Base-by-base conservation (phyloP, 495 filamentous ascomycete genomes). In the Friedmanniomyces simplex region DNA sequence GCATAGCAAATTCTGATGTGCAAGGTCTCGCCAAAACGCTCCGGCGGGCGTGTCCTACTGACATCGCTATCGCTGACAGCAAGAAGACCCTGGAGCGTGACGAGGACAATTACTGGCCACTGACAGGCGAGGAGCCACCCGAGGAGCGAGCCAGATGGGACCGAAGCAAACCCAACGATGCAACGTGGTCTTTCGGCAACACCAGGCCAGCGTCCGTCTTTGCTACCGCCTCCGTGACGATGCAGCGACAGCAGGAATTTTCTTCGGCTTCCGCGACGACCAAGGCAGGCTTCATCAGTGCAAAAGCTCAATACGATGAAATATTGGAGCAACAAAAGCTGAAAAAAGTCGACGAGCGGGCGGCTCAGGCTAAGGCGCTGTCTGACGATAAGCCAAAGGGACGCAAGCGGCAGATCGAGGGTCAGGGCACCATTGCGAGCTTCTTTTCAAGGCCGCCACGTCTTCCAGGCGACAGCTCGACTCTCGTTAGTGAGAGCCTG, bases 21-120 rank as follows among this genome's bases (percentile, higher is more conserved):
- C 77, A 78, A 53, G 75, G 72, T 12, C 79, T 89, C 20, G 74
- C 84, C 14, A 74, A 77, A 45, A 89, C 88, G 50, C 69, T 90
- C 18, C 70, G 78, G 16, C 76, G 84, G 26, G 63, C 71, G 3
- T 75, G 74, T 36, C 85, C 86, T 6, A 67, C 73, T 21, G 54
- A 70, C 26, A 64, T 62, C 11, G 73, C 74, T 2, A 77, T 88
- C 54, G 62, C 76, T 13, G 70, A 74, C 55, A 71, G 66, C 21
- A 71, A 66, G 18, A 57, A 24, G 18, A 65, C 71, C 2, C 63
- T 83, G 5, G 63, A 69, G 37, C 80, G 77, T 30, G 60, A 74
- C 7, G 72, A 81, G 50, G 87, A 89, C 63, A 77, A 87, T 58
- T 69, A 75, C 26, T 88, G 81, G 74, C 82, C 84, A 2, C 61